These are phyloP conservation scores for Coemansia sp. DNA, from an alignment of 192 early-diverging fungal genomes.

Conservation along the genomic window DNA sequence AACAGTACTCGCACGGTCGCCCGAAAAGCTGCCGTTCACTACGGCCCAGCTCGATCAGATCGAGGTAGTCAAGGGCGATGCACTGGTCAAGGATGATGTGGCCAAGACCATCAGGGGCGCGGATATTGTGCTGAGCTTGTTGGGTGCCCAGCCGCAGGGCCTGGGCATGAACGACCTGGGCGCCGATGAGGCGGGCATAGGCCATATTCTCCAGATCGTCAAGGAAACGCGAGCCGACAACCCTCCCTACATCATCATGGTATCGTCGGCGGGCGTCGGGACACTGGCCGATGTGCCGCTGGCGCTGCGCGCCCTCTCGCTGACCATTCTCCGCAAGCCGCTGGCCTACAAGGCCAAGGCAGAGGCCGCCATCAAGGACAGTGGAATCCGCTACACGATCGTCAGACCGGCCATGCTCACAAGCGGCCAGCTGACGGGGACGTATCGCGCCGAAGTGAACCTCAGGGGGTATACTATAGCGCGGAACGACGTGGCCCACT, in stretches of 20 bases:
- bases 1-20: conserved; percentile 32
- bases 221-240: conserved; percentile 14
- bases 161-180: conserved; percentile 16
- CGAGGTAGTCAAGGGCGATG: conserved; percentile 40
- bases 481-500: conserved; percentile 45
- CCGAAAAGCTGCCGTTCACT: conserved; percentile 35
- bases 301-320: conserved; percentile 18
- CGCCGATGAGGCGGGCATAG: conserved; percentile 12
- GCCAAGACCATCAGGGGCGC: conserved; percentile 34
- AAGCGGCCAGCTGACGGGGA: conserved; percentile 20
- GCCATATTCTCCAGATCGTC: conserved; percentile 11
- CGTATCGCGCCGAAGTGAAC: conserved; percentile 24
- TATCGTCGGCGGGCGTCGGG: conserved; percentile 38
- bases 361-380: conserved; percentile 23
- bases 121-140: conserved; percentile 29
- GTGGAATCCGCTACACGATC: conserved; percentile 36
- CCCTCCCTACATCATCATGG: conserved; percentile 33
- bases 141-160: conserved; percentile 25
- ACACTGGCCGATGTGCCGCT: conserved; percentile 24
- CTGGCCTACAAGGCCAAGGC: conserved; percentile 25
- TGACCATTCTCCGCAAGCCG: conserved; percentile 7
- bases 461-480: conserved; percentile 47
- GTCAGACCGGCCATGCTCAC: conserved; percentile 47
- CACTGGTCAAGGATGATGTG: conserved; percentile 18
- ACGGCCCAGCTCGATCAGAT: conserved; percentile 28